phyloP scores from a whole-genome alignment of 768 basidiomycete genomes.

The Cubamyces sp. region DNA sequence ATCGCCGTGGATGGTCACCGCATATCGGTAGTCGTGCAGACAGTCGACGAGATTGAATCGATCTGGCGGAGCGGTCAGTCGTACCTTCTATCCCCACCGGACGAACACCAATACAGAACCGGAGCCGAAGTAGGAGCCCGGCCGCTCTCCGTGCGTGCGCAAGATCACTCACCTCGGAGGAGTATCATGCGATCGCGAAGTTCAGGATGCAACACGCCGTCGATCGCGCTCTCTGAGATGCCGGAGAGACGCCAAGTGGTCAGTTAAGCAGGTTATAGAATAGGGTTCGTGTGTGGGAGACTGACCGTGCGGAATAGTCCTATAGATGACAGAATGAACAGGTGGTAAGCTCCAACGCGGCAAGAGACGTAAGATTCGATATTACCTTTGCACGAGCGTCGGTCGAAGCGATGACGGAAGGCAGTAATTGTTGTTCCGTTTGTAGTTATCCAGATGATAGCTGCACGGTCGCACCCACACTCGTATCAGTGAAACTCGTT shows the following conservation, averaged over 20 bases:
- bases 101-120: background rate
- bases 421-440: conserved; percentile 83
- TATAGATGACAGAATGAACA: conserved; percentile 33
- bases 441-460: conserved; percentile 91
- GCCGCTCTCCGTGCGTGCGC: background rate
- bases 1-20: conserved; percentile 82
- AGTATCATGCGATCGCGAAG: conserved; percentile 91
- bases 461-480: conserved; percentile 39
- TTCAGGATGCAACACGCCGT: conserved; percentile 87
- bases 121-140: conserved; percentile 5
- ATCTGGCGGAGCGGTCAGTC: conserved; percentile 43
- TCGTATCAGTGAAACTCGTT: background rate
- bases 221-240: conserved; percentile 80
- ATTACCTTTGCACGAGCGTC: conserved; percentile 81
- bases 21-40: conserved; percentile 68
- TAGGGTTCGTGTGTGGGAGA: conserved; percentile 15
- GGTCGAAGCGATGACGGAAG: conserved; percentile 87
- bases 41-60: conserved; percentile 83
- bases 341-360: conserved; percentile 13
- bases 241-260: background rate
- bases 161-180: conserved; percentile 61
- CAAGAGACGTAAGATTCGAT: background rate
- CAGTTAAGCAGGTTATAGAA: conserved; percentile 14
- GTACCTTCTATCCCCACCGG: background rate
- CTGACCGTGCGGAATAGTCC: conserved; percentile 84